Conservation (phyloP, 2,329 filamentous ascomycete genomes). For the Penicillium sp. region DNA sequence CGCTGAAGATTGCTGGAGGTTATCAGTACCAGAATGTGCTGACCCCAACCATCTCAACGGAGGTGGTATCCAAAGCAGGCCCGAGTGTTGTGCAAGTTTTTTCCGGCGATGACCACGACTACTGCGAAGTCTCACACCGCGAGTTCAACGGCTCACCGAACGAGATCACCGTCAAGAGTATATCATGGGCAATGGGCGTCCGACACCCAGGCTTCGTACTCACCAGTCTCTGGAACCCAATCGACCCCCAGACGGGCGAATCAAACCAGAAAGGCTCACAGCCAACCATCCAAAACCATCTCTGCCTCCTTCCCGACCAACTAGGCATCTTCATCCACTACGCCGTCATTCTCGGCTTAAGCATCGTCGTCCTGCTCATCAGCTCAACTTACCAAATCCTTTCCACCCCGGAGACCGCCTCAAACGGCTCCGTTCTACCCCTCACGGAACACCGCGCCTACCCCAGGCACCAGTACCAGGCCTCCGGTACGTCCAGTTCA, state of each 20-base stretch:
- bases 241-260: conserved; percentile 56
- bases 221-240: conserved; percentile 87
- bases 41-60: conserved; percentile 69
- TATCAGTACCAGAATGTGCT: conserved; percentile 98
- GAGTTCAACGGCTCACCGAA: conserved; percentile 60
- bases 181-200: conserved; percentile 96
- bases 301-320: conserved; percentile 89
- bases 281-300: conserved; percentile 75
- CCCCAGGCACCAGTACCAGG: conserved; percentile 24
- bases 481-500: conserved; percentile 35
- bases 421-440: conserved; percentile 27
- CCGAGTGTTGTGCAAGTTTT: conserved; percentile 78
- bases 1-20: conserved; percentile 72
- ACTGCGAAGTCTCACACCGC: conserved; percentile 84
- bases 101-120: conserved; percentile 96
- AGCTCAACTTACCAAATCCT: conserved; percentile 41
- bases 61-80: conserved; percentile 73
- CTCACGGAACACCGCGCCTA: conserved; percentile 29
- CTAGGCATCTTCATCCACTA: conserved; percentile 81
- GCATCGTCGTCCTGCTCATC: conserved; percentile 48
- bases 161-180: conserved; percentile 93
- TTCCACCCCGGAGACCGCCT: conserved; percentile 14
- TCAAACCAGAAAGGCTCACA: conserved; percentile 22
- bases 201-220: conserved; percentile 82
- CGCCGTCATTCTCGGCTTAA: conserved; percentile 58